Evolutionary conservation across 176 grass and related monocot genomes (phyloP), one percentile per base, ranked within the genome.

Genomic region (Dendrocalamus sinicus): DNA sequence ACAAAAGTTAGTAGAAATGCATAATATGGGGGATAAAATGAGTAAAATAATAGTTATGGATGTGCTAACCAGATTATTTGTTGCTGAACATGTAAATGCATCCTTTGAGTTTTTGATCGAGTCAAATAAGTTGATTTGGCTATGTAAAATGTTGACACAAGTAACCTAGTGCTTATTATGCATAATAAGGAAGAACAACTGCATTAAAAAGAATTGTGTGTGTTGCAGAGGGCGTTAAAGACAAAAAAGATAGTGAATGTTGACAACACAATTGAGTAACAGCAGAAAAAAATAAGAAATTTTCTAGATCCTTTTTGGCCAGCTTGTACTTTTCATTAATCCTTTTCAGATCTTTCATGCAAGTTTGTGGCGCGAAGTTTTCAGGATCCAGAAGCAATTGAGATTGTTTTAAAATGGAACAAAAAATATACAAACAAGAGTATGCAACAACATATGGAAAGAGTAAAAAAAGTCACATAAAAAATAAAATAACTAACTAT

Each of bases 81-180:
- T 0, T 19, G 52, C 5, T 19, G 4, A 16, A 19, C 19, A 1
- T 58, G 19, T 0, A 22, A 1, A 20, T 8, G 0, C 6, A 22
- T 58, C 7, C 54, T 22, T 58, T 22, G 19, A 9, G 6, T 22
- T 2, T 20, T 58, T 58, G 2, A 58, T 58, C 3, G 19, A 22
- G 19, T 22, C 54, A 22, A 58, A 58, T 19, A 22, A 22, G 2
- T 58, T 58, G 7, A 58, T 3, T 22, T 58, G 54, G 8, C 54
- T 3, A 58, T 58, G 1, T 19, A 58, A 3, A 7, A 58, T 20
- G 6, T 58, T 58, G 7, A 58, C 7, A 20, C 54, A 22, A 0
- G 0, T 22, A 7, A 58, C 0, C 54, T 1, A 8, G 2, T 58
- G 19, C 2, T 58, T 58, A 7, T 58, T 58, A 22, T 19, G 1